phyloP scores from a whole-genome alignment of 805 yeast species.

The Hanseniaspora singularis region DNA sequence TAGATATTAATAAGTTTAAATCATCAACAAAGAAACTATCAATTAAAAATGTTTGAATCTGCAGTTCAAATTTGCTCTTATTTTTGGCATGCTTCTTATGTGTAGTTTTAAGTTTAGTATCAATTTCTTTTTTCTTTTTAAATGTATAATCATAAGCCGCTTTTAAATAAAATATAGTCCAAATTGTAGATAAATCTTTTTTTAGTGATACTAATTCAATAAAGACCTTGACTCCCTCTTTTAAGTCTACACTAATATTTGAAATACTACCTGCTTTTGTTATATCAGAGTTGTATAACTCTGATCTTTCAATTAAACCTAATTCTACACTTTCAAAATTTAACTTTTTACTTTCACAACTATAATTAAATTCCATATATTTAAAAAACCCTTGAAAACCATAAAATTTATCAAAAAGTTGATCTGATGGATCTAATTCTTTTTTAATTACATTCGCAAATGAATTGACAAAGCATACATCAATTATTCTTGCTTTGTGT shows the following conservation, averaged over 20 bases:
- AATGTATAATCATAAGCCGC: slow-evolving; percentile 1
- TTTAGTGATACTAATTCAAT: not conserved
- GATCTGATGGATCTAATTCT: slow-evolving; percentile 22
- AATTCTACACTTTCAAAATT: not conserved
- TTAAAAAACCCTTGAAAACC: slow-evolving; percentile 21
- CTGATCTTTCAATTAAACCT: slow-evolving; percentile 1
- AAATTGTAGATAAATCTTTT: slow-evolving; percentile 13
- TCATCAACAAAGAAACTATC: slow-evolving; percentile 24
- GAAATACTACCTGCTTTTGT: slow-evolving; percentile 19
- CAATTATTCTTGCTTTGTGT: slow-evolving; percentile 2
- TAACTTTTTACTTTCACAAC: not conserved
- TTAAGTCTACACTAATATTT: slow-evolving; percentile 18
- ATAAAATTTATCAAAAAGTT: slow-evolving; percentile 11
- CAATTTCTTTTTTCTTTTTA: not conserved
- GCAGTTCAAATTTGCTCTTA: not conserved
- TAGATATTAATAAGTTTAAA: slow-evolving; percentile 20
- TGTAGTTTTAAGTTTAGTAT: not conserved
- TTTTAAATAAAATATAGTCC: slow-evolving; percentile 19
- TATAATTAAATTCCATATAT: slow-evolving; percentile 11
- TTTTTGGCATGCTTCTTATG: not conserved
- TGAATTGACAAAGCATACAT: slow-evolving; percentile 3
- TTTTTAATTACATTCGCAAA: slow-evolving; percentile 16
- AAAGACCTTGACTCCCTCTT: not conserved
- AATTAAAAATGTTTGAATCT: slow-evolving; percentile 12
- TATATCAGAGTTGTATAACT: slow-evolving; percentile 1